phyloP scores from a whole-genome alignment of 768 basidiomycete genomes.

The Fibroporia radiculosa region DNA sequence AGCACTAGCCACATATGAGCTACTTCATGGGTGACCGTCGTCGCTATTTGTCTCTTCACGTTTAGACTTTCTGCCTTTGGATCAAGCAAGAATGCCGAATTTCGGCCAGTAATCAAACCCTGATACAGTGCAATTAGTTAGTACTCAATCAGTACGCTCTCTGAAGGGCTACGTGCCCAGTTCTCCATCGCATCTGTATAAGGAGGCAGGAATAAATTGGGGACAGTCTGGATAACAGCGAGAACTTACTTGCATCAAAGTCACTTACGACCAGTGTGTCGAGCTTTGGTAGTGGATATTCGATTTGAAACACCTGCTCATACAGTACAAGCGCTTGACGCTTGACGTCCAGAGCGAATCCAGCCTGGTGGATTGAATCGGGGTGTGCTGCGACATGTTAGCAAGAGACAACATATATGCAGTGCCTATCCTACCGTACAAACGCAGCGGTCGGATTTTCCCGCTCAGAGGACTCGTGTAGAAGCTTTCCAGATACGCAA shows the following conservation, averaged over 20 bases:
- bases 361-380: constrained; percentile 75
- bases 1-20: constrained; percentile 68
- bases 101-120: constrained; percentile 51
- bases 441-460: constrained; percentile 71
- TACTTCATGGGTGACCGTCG: constrained; percentile 79
- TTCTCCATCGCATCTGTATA: constrained; percentile 79
- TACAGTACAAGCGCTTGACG: constrained; percentile 78
- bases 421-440: constrained; percentile 49
- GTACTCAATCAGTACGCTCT: neutral
- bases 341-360: constrained; percentile 86
- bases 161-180: constrained; percentile 41
- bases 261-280: constrained; percentile 86
- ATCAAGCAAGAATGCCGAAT: constrained; percentile 74
- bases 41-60: constrained; percentile 72
- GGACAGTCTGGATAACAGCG: too few species aligned
- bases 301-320: constrained; percentile 87
- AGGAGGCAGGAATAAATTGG: too few species aligned
- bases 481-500: constrained; percentile 63
- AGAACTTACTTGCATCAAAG: constrained; percentile 66
- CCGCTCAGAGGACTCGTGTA: constrained; percentile 77
- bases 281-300: constrained; percentile 89
- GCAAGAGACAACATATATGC: constrained; percentile 3
- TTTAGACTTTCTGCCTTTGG: constrained; percentile 63
- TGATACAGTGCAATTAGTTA: neutral
- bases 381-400: constrained; percentile 49